These are phyloP conservation scores for Neopestalotiopsis rosae DNA, from an alignment of 2,329 filamentous ascomycete species.

Conservation along the genomic window DNA sequence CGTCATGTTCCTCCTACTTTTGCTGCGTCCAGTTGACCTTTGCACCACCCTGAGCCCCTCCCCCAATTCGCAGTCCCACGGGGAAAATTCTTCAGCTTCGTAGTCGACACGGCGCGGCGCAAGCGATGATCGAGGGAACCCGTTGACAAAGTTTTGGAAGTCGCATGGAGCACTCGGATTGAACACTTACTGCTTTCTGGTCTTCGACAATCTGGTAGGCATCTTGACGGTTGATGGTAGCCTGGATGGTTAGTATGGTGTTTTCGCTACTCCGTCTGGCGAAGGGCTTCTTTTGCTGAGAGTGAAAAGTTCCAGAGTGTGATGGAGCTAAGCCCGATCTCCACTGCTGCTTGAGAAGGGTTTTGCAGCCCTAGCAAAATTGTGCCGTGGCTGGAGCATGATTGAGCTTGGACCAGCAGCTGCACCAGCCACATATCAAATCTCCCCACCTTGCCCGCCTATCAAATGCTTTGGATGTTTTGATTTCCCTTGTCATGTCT, in stretches of 20 bases:
- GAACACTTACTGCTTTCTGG: conserved; percentile 73
- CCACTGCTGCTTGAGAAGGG: not conserved
- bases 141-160: not conserved
- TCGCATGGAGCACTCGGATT: conserved; percentile 33
- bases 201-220: conserved; percentile 79
- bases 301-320: conserved; percentile 17
- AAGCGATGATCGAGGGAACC: conserved; percentile 4
- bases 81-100: not conserved
- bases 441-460: not conserved
- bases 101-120: not conserved
- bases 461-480: not conserved
- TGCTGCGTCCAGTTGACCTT: not conserved
- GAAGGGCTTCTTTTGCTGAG: conserved; percentile 23
- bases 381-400: conserved; percentile 14
- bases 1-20: not conserved
- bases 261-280: conserved; percentile 25
- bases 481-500: not conserved
- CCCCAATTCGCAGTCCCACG: not conserved
- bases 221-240: conserved; percentile 55
- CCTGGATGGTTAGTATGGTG: conserved; percentile 31
- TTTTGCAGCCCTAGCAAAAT: conserved; percentile 19
- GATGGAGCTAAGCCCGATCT: conserved; percentile 9
- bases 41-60: not conserved
- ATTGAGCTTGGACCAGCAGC: not conserved
- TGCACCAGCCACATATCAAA: not conserved